Evolutionary conservation across 1,139 yeast species (phyloP).

Genomic region (Lodderomyces metapsilosis): DNA sequence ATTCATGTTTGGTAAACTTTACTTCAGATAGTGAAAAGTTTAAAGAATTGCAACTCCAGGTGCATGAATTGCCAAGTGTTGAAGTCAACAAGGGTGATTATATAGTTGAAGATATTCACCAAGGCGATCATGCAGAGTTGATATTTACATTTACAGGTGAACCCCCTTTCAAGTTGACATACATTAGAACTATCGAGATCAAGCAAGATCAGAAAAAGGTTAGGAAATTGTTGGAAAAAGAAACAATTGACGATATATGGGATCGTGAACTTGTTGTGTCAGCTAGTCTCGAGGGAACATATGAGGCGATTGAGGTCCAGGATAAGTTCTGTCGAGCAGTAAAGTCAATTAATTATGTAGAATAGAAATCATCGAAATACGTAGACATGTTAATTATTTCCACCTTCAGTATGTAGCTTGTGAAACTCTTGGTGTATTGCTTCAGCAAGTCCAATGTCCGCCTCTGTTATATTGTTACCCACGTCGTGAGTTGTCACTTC

Average conservation of each 20-base stretch:
- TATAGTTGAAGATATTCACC: conserved; percentile 77
- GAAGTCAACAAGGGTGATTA: conserved; percentile 77
- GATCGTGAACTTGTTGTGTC: conserved; percentile 65
- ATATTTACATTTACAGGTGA: conserved; percentile 65
- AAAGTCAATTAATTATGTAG: conserved; percentile 17
- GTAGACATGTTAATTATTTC: neutral
- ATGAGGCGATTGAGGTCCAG: conserved; percentile 83
- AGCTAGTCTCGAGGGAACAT: conserved; percentile 88
- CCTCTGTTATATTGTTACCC: conserved; percentile 49
- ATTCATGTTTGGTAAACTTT: conserved; percentile 65
- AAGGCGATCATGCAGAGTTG: conserved; percentile 81
- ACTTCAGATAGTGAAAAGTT: conserved; percentile 34
- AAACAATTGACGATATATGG: conserved; percentile 68
- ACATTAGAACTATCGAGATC: conserved; percentile 47
- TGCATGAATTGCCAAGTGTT: conserved; percentile 90
- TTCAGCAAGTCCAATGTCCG: conserved; percentile 61
- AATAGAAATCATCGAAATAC: conserved; percentile 9
- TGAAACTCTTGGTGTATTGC: conserved; percentile 13
- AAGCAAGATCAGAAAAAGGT: conserved; percentile 20
- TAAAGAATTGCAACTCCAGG: conserved; percentile 47
- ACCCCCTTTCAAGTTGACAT: conserved; percentile 68
- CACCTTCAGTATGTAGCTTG: conserved; percentile 3
- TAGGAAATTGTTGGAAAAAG: conserved; percentile 64
- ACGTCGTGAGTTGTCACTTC: conserved; percentile 70
- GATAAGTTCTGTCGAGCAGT: conserved; percentile 76